Evolutionary conservation across 176 grass and related monocot species (phyloP), one percentile per base, ranked within the genome.

Genomic region (Dactylis glomerata): DNA sequence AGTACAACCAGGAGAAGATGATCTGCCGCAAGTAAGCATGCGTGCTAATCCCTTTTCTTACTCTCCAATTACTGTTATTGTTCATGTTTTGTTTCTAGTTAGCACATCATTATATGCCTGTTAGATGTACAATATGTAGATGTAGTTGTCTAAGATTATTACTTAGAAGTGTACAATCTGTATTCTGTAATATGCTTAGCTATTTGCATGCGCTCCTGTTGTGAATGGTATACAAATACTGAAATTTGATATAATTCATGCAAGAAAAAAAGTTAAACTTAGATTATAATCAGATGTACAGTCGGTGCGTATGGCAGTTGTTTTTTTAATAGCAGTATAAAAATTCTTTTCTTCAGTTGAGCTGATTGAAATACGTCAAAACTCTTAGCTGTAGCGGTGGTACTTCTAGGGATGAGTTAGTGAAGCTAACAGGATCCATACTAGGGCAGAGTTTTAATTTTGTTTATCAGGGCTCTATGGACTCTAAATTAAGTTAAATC

Each of bases 1-100:
- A 92, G 54, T 92, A 88, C 80, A 92, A 82, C 58, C 79, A 88
- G 68, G 64, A 88, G 56, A 95, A 95, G 83, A 83, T 95, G 88
- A 88, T 95, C 47, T 95, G 93, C 82, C 87, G 93, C 87, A 89
- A 90, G 93, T 92, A 91, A 81, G 20, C 9, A 22, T 11, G 12
- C 19, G 8, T 37, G 0, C 68, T 16, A 1, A 0, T 12, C 14
- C 16, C 7, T 26, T 63, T 52, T n/a, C 52, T 50, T 6, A 7
- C 4, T 50, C 3, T 59, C 72, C 15, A 50, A 12, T 16, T 33
- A 9, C 49, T 20, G 11, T 52, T 20, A 22, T 34, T 32, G 16
- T 30, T 19, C 0, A 49, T 23, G 30, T 7, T 30, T 47, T 8
- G 5, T 49, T 34, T 66, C 5, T 9, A 6, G 6, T 30, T 14